phyloP scores from a whole-genome alignment of 2,329 filamentous ascomycete genomes.

The Pyricularia grisea region DNA sequence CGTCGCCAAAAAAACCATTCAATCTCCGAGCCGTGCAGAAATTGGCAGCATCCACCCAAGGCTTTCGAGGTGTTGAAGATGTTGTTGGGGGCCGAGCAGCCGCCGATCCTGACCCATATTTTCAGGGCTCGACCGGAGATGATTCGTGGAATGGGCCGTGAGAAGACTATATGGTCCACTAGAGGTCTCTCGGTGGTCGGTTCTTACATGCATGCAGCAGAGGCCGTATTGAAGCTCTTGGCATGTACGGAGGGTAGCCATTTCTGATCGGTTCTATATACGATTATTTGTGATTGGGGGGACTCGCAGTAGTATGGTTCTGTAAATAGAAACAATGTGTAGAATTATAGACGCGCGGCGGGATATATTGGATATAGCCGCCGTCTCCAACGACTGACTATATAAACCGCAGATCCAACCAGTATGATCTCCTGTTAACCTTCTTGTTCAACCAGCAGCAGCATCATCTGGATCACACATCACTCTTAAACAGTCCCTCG shows the following conservation, averaged over 20 bases:
- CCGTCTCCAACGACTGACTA: not conserved
- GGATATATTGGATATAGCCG: not conserved
- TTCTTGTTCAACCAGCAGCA: not conserved
- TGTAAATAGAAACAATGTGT: not conserved
- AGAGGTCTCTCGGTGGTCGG: not conserved
- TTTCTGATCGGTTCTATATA: not conserved
- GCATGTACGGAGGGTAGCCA: not conserved
- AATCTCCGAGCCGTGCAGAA: not conserved
- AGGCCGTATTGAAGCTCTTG: not conserved
- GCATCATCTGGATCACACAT: not conserved
- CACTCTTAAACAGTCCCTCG: not conserved
- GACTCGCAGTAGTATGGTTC: not conserved
- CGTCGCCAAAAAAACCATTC: not conserved
- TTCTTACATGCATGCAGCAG: not conserved
- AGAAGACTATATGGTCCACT: not conserved
- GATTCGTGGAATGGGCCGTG: not conserved
- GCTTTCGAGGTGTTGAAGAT: not conserved
- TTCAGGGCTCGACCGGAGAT: not conserved
- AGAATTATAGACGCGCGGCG: not conserved
- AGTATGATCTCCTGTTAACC: not conserved
- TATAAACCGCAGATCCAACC: not conserved
- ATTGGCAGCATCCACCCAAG: not conserved
- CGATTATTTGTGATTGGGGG: not conserved
- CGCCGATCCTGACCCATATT: not conserved
- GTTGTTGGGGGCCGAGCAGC: not conserved